Percentiles rank a stretch among this genome's conserved stretches.
Evolutionary conservation across 1,284 basidiomycete genomes (phyloP).

Genomic region (Boletus smithii): DNA sequence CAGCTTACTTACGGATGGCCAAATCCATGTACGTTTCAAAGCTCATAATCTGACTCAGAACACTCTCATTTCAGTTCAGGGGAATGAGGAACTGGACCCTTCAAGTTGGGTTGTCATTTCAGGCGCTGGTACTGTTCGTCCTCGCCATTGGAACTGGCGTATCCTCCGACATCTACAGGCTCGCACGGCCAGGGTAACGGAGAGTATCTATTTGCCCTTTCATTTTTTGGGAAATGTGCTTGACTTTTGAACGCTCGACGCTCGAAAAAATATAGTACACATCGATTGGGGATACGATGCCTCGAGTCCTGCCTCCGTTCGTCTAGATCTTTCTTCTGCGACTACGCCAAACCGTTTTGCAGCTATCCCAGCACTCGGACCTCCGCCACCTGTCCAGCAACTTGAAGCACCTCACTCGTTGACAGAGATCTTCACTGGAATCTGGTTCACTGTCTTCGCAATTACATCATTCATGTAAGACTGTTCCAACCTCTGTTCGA

Average conservation of each 20-base stretch:
- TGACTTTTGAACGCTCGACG: slow-evolving; percentile 48
- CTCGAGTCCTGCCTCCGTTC: not conserved
- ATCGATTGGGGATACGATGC: slow-evolving; percentile 40
- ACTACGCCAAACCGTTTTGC: slow-evolving; percentile 2
- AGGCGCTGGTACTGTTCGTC: slow-evolving; percentile 45
- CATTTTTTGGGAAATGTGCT: slow-evolving; percentile 47
- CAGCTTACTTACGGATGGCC: slow-evolving; percentile 55
- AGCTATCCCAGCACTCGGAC: slow-evolving; percentile 23
- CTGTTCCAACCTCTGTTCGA: slow-evolving; percentile 39
- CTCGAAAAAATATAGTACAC: slow-evolving; percentile 41
- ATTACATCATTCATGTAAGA: slow-evolving; percentile 39
- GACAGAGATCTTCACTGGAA: slow-evolving; percentile 42
- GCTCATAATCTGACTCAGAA: not conserved
- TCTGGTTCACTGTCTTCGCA: slow-evolving; percentile 44
- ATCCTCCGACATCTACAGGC: slow-evolving; percentile 46
- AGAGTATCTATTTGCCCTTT: slow-evolving; percentile 42
- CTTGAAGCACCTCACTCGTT: slow-evolving; percentile 44
- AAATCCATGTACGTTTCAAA: slow-evolving; percentile 29
- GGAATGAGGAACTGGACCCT: slow-evolving; percentile 23
- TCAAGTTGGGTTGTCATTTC: slow-evolving; percentile 10
- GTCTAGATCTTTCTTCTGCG: not conserved
- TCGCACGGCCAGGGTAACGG: slow-evolving; percentile 52
- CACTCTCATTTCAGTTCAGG: slow-evolving; percentile 24
- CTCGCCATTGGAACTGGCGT: slow-evolving; percentile 53
- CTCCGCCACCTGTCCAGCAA: slow-evolving; percentile 40